phyloP scores from a whole-genome alignment of 257 asterid genomes.

The Capsicum pubescens region DNA sequence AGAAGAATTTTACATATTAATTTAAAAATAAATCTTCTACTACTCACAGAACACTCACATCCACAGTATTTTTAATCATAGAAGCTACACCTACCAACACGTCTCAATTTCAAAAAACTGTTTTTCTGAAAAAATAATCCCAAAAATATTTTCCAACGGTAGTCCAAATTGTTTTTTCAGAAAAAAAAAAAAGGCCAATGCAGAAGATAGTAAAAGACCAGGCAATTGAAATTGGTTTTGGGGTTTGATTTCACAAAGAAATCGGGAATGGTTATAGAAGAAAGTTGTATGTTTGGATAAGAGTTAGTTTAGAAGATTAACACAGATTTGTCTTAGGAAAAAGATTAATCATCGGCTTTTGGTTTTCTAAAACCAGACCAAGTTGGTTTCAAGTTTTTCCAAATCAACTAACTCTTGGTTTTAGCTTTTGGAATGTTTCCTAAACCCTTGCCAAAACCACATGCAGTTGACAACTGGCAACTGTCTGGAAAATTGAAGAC shows the following conservation, averaged over 20 bases:
- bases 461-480: not conserved
- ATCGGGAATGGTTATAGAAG: not conserved
- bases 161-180: not conserved
- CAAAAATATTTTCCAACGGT: not conserved
- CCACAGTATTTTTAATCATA: not conserved
- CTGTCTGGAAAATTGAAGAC: slow-evolving; percentile 26
- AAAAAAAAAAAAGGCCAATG: slow-evolving; percentile 13
- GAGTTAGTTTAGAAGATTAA: not conserved
- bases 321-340: not conserved
- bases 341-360: not conserved
- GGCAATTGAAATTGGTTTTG: slow-evolving; percentile 8
- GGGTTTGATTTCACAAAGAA: slow-evolving; percentile 20
- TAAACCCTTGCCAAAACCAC: not conserved
- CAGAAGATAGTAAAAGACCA: slow-evolving; percentile 7
- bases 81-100: slow-evolving; percentile 4
- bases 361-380: not conserved
- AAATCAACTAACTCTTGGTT: not conserved
- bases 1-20: not conserved
- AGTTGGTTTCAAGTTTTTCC: not conserved
- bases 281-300: not conserved
- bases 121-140: slow-evolving; percentile 2
- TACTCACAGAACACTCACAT: slow-evolving; percentile 2
- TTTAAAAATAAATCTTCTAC: not conserved
- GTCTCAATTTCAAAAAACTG: slow-evolving; percentile 5
- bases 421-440: slow-evolving; percentile 20